Percentiles rank a stretch among this genome's conserved stretches.
Conservation (phyloP, 2,329 filamentous ascomycete genomes). For the Thielaviopsis populi region DNA sequence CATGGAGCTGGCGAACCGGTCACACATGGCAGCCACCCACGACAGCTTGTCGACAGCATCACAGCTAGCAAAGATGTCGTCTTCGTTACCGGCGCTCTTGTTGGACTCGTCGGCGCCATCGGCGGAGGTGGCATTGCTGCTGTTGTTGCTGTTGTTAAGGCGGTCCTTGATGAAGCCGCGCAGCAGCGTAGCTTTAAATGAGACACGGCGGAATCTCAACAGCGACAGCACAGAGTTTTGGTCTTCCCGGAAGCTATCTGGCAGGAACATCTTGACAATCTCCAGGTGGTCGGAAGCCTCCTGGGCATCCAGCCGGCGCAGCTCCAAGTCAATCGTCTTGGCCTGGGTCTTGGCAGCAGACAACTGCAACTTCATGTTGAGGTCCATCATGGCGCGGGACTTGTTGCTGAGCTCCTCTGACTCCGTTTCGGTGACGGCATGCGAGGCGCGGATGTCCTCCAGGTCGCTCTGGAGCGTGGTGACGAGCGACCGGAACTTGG, state of each 20-base stretch:
- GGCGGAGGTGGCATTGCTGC: neutral
- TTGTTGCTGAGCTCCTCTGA: conserved; percentile 78
- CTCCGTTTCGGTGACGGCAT: conserved; percentile 83
- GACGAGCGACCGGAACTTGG: conserved; percentile 78
- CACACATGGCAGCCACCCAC: conserved; percentile 70
- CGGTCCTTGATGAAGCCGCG: conserved; percentile 66
- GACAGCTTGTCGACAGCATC: conserved; percentile 74
- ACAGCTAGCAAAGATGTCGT: conserved; percentile 65
- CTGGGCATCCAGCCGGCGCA: conserved; percentile 73
- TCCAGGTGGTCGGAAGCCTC: conserved; percentile 77
- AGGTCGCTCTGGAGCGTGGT: conserved; percentile 71
- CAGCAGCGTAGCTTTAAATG: conserved; percentile 73
- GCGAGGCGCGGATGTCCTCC: conserved; percentile 81
- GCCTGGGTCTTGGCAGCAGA: conserved; percentile 83
- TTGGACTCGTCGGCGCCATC: conserved; percentile 23
- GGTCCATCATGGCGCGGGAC: conserved; percentile 87
- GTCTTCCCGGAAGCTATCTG: conserved; percentile 67
- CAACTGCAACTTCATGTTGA: conserved; percentile 85
- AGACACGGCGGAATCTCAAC: conserved; percentile 72
- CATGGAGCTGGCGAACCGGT: conserved; percentile 69
- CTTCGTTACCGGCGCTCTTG: conserved; percentile 47
- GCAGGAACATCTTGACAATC: conserved; percentile 79
- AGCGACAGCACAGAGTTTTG: conserved; percentile 77
- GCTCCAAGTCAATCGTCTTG: conserved; percentile 85
- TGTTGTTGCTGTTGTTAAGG: conserved; percentile 41